A percentile compares a stretch with the other conserved stretches of the same genome.
Evolutionary conservation across 148 eudicot species (phyloP).

Genomic region (Vaccinium corymbosum): DNA sequence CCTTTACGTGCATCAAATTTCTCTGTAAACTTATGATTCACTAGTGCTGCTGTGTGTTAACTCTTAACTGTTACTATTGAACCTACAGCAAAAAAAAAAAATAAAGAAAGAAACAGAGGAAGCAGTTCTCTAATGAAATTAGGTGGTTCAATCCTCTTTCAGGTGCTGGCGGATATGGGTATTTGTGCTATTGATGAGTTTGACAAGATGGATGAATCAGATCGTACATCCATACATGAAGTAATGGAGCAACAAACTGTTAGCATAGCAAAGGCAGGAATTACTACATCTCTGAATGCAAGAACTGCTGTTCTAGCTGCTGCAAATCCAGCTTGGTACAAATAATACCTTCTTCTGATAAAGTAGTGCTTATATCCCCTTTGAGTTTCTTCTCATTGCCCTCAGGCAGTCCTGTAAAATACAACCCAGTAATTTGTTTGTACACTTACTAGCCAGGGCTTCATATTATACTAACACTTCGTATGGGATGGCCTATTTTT

Average conservation of each 20-base stretch:
- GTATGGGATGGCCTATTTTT: slow-evolving; percentile 12
- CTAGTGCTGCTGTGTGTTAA: neutral
- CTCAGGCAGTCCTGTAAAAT: neutral
- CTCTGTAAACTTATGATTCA: neutral
- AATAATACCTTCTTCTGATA: neutral
- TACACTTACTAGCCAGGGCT: neutral
- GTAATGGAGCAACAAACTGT: slow-evolving; percentile 99
- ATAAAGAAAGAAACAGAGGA: neutral
- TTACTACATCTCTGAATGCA: slow-evolving; percentile 95
- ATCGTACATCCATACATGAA: slow-evolving; percentile 97
- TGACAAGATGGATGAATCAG: slow-evolving; percentile 99
- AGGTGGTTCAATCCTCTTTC: slow-evolving; percentile 6
- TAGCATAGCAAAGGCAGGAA: slow-evolving; percentile 99
- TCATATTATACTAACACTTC: neutral
- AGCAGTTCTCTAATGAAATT: neutral
- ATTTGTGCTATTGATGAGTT: slow-evolving; percentile 99
- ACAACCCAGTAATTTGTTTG: neutral
- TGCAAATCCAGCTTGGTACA: slow-evolving; percentile 98
- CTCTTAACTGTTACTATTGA: neutral
- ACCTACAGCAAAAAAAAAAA: neutral
- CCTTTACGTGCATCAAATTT: neutral
- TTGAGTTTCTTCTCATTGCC: neutral
- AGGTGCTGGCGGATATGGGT: slow-evolving; percentile 99
- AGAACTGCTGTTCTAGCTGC: slow-evolving; percentile 99
- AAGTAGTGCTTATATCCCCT: neutral